phyloP scores from a whole-genome alignment of 139 green algal genomes.

The Haematococcus lacustris region DNA sequence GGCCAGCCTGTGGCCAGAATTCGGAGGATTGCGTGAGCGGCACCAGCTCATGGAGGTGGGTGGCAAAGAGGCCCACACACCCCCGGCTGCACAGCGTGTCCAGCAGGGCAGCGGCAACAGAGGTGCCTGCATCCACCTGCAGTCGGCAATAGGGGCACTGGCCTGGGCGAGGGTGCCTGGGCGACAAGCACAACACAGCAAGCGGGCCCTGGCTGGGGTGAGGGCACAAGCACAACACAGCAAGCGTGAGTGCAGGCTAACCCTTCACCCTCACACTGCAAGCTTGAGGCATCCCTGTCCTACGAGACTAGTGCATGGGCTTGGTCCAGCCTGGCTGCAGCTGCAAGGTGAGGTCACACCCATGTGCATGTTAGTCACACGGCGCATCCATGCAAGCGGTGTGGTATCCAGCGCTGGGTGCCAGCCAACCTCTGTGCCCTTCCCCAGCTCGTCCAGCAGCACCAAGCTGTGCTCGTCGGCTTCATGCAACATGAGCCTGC shows the following conservation, averaged over 20 bases:
- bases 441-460: constrained; percentile 88
- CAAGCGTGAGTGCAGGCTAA: too few relatives aligned
- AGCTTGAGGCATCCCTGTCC: too few relatives aligned
- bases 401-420: background rate
- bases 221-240: too few relatives aligned
- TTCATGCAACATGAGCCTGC: background rate
- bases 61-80: constrained; percentile 67
- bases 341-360: too few relatives aligned
- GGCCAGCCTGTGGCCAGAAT: background rate
- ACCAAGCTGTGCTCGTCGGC: constrained; percentile 50
- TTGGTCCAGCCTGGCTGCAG: too few relatives aligned
- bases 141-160: too few relatives aligned
- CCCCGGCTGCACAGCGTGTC: constrained; percentile 43
- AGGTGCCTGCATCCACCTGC: constrained; percentile 37
- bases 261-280: too few relatives aligned
- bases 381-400: too few relatives aligned
- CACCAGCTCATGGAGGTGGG: constrained; percentile 80
- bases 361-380: too few relatives aligned
- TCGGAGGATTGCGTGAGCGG: background rate
- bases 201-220: too few relatives aligned
- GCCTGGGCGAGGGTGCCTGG: background rate
- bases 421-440: constrained; percentile 77
- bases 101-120: constrained; percentile 59
- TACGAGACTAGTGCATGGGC: too few relatives aligned
- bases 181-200: background rate